phyloP scores from a whole-genome alignment of 163 green algal genomes.

The Chloromonas sp. region DNA sequence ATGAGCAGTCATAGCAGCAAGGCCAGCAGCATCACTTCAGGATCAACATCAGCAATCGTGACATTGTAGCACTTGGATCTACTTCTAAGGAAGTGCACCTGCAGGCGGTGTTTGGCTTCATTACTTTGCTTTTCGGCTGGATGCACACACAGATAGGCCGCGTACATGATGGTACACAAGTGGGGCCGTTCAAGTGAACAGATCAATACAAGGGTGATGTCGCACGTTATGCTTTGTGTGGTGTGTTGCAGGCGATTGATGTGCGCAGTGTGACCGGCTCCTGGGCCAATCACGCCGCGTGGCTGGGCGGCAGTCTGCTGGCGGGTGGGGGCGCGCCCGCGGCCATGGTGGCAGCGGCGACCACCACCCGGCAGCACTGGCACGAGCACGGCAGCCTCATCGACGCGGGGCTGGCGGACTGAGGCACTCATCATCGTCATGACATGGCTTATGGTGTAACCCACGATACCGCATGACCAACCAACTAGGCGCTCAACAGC shows the following conservation, averaged over 20 bases:
- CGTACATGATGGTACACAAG: background rate
- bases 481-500: no score
- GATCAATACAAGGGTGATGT: no score
- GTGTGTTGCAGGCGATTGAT: conserved; percentile 23
- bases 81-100: background rate
- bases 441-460: no score
- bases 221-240: background rate
- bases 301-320: conserved; percentile 72
- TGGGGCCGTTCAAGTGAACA: background rate
- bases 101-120: background rate
- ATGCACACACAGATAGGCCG: background rate
- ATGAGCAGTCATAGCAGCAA: background rate
- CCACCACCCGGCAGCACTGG: conserved; percentile 51
- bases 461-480: no score
- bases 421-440: background rate
- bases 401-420: background rate
- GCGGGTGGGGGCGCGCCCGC: conserved; percentile 25
- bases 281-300: conserved; percentile 71
- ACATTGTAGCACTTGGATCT: background rate
- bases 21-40: background rate
- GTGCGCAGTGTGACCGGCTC: conserved; percentile 57
- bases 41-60: background rate
- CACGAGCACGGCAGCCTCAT: conserved; percentile 44
- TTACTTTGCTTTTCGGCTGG: background rate
- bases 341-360: conserved; percentile 39